Conservation (phyloP, 768 basidiomycete genomes). For the Lentinula edodes region DNA sequence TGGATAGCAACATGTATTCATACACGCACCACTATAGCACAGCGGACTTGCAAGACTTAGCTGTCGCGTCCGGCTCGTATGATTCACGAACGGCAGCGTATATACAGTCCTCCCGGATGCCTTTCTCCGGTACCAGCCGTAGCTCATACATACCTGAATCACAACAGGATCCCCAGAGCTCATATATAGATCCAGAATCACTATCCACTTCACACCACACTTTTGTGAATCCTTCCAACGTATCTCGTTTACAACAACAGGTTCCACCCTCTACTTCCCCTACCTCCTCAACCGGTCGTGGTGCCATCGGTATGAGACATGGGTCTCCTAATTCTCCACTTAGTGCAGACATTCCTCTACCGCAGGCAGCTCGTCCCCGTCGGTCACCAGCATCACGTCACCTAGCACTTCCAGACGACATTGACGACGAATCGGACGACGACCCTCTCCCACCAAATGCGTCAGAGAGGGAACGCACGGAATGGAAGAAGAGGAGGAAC, state of each 20-base stretch:
- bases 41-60: background rate
- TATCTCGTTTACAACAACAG: background rate
- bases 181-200: background rate
- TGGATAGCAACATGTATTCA: background rate
- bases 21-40: background rate
- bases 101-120: background rate
- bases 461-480: constrained; percentile 63
- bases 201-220: background rate
- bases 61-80: background rate
- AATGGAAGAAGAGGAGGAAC: constrained; percentile 76
- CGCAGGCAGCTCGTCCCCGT: background rate
- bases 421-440: constrained; percentile 48
- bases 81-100: background rate
- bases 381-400: background rate
- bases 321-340: background rate
- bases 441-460: constrained; percentile 34
- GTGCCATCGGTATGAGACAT: background rate
- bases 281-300: background rate
- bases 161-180: background rate
- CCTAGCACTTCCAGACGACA: constrained; percentile 31
- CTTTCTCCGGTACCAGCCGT: background rate
- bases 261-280: background rate
- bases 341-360: background rate
- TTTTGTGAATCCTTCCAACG: background rate
- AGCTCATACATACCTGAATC: background rate